Base-by-base conservation (phyloP, 352 stramenopile species). In the Blastocystis sp. region DNA sequence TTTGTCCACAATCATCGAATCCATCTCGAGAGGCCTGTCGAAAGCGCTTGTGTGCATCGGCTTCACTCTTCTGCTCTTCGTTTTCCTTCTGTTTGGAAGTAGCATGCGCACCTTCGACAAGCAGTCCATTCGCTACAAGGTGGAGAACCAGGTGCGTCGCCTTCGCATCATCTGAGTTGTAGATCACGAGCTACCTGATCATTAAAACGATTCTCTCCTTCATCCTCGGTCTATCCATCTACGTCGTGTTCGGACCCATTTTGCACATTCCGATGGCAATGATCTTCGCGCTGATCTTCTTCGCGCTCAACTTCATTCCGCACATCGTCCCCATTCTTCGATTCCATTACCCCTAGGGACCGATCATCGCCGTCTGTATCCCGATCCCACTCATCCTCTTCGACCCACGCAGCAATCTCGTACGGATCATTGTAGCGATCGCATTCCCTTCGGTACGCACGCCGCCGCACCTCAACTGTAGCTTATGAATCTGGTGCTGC, bases 231-330 rank as follows among this genome's bases (percentile, higher is more conserved):
- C n/a, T 29, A 6, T n/a, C 31, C 66, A 37, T 62, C 24, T 85
- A 67, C 39, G 4, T 66, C 33, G 29, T 85, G 21, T 85, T 59
- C 29, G 74, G 74, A 55, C 9, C 60, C 21, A 55, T 85, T 50
- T 59, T 85, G 35, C 74, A 69, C 66, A 29, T 85, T 31, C 74
- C 74, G 4, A 85, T 85, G 74, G 45, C 74, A 21, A 39, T 85
- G 19, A 85, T 85, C 66, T 85, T 85, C 45, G 41, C 74, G 4
- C 55, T 85, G 16, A 61, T 85, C 31, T 85, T 85, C 45, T 85
- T 85, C 51, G 74, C 31, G 24, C n/a, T 85, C 9, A 85, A 85
- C 41, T 85, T 51, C 66, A 67, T 85, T 69, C 74, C 74, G 1
- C 74, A 85, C 50, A 85, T 85, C 51, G 74, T 85, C 31, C 1